Conservation (phyloP, 441 rosid species). For the Manihot esculenta region DNA sequence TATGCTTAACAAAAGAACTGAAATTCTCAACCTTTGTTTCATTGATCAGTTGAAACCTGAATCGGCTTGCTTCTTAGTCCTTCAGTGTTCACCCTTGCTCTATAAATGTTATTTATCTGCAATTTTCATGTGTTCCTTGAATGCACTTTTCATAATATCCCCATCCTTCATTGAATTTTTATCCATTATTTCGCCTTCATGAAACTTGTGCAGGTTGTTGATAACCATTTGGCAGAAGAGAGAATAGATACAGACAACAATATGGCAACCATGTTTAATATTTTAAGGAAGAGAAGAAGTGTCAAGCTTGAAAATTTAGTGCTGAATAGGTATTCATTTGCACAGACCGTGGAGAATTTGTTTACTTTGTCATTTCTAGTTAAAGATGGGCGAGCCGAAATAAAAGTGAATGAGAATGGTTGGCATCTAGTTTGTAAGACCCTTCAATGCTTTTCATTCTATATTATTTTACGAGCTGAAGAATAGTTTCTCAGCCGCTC, state of each 20-base stretch:
- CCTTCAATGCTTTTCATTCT: constrained; percentile 1
- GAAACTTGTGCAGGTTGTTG: constrained; percentile 45
- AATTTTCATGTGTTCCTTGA: background rate
- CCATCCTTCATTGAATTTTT: background rate
- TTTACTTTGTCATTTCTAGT: constrained; percentile 78
- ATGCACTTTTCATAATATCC: background rate
- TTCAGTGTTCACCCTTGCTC: background rate
- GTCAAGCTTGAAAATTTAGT: constrained; percentile 60
- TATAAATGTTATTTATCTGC: background rate
- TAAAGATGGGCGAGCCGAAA: constrained; percentile 75
- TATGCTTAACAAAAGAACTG: background rate
- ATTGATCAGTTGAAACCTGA: background rate
- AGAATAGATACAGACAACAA: constrained; percentile 63
- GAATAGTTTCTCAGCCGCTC: background rate
- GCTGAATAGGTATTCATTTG: constrained; percentile 60
- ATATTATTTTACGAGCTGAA: background rate
- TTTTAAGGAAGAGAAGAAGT: constrained; percentile 48
- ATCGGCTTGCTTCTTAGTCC: background rate
- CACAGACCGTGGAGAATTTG: constrained; percentile 70
- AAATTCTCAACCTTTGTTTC: background rate
- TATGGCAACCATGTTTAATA: constrained; percentile 61
- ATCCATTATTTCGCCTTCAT: too few relatives aligned
- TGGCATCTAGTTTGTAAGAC: constrained; percentile 64
- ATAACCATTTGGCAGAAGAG: constrained; percentile 35
- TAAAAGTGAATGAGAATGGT: constrained; percentile 49